Base-by-base conservation (phyloP, 2,329 filamentous ascomycete species). In the Talaromyces sp. region DNA sequence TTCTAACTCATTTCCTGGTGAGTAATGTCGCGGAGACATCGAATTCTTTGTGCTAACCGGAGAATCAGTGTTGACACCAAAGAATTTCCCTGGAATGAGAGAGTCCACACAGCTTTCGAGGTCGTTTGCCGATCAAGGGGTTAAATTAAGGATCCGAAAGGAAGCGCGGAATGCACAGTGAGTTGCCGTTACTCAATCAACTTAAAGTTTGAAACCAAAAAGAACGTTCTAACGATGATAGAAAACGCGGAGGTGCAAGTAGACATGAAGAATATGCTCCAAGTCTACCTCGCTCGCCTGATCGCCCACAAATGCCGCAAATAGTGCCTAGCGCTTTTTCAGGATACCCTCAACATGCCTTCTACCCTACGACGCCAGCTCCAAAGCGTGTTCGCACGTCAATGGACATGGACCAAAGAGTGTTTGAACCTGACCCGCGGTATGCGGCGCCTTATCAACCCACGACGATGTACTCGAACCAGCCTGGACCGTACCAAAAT, bases 51-150 rank as follows among this genome's bases (percentile, higher is more conserved):
- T 15, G 27, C 64, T 66, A 43, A 63, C 36, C 27, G 19, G 40
- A 31, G 19, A 47, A 40, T 43, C 15, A 80, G 78, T 80, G 5
- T 76, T 75, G 25, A 75, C 77, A 54, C 77, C 86, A 31, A 93
- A 92, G 76, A 87, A 88, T 63, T 95, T 92, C 73, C 88, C 89
- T 11, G 91, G 92, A 38, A 89, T 95, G 86, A 84, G 86, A 54
- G 91, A 94, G 76, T 96, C 92, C 1, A 95, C 92, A 0, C 88
- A 89, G 70, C 79, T 96, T 51, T 95, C 92, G 0, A 85, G 91
- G 61, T 88, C 90, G 0, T 94, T 97, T 76, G 91, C 90, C 69
- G 92, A 96, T 71, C 92, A 96, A 75, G 93, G 93, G 8, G 91
- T 96, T 15, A 89, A 92, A 61, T 81, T 97, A 36, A 85, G 92